Percentiles rank a stretch among this genome's conserved stretches.
Conservation (phyloP, 192 early-diverging fungal genomes). For the Linnemannia elongata region DNA sequence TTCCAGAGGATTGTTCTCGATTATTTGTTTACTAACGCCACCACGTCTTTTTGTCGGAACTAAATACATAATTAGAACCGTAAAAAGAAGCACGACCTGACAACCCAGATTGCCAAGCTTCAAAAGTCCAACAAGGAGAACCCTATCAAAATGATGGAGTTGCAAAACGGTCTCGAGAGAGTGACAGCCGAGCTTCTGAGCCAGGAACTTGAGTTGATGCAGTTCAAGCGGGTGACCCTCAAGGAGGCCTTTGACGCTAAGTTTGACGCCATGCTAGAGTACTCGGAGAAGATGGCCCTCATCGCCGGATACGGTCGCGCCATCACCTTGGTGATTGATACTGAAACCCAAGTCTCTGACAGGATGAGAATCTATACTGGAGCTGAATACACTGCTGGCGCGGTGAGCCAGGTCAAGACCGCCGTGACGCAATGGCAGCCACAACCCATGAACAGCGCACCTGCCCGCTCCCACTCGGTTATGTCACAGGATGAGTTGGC, state of each 20-base stretch:
- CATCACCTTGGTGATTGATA: slow-evolving; percentile 50
- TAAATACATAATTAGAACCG: slow-evolving; percentile 34
- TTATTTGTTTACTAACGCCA: background rate
- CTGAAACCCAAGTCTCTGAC: slow-evolving; percentile 40
- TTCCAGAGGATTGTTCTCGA: background rate
- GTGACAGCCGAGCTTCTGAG: slow-evolving; percentile 40
- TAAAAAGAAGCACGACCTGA: slow-evolving; percentile 54
- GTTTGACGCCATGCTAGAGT: slow-evolving; percentile 57
- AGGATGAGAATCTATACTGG: slow-evolving; percentile 52
- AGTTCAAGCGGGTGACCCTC: slow-evolving; percentile 47
- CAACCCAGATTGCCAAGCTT: slow-evolving; percentile 30
- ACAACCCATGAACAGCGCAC: slow-evolving; percentile 18
- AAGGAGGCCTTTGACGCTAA: slow-evolving; percentile 51
- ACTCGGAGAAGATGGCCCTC: slow-evolving; percentile 57
- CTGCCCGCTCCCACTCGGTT: slow-evolving; percentile 12
- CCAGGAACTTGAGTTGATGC: slow-evolving; percentile 55
- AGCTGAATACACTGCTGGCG: slow-evolving; percentile 34
- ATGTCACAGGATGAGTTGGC: slow-evolving; percentile 38
- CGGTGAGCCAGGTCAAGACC: slow-evolving; percentile 31
- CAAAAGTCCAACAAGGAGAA: slow-evolving; percentile 56
- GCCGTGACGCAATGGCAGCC: slow-evolving; percentile 40
- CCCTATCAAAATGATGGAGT: slow-evolving; percentile 56
- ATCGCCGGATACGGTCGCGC: slow-evolving; percentile 56
- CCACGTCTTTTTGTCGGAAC: too few species aligned
- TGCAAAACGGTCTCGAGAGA: slow-evolving; percentile 43